Percentiles rank a stretch among this genome's conserved stretches.
These are phyloP conservation scores for Leccinellum rugosiceps DNA, from an alignment of 768 basidiomycete genomes.

Conservation along the genomic window DNA sequence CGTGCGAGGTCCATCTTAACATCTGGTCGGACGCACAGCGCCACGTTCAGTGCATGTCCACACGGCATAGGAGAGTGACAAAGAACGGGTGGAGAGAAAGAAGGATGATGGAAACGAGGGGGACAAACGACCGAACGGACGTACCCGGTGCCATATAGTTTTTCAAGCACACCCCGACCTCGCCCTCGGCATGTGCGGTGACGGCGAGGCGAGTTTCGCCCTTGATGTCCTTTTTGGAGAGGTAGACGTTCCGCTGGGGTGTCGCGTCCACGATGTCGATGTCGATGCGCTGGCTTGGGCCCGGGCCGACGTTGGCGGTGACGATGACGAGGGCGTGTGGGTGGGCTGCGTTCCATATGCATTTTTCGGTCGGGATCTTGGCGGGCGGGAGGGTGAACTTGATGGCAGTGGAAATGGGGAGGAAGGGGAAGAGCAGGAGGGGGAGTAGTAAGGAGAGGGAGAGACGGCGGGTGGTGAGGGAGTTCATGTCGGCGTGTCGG, in stretches of 20 bases:
- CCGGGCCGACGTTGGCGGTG: constrained; percentile 86
- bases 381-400: constrained; percentile 79
- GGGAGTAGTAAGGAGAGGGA: background rate
- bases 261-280: constrained; percentile 92
- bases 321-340: constrained; percentile 88
- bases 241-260: constrained; percentile 80
- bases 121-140: background rate
- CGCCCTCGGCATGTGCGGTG: constrained; percentile 89
- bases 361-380: constrained; percentile 74
- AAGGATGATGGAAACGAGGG: background rate
- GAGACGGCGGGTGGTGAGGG: background rate
- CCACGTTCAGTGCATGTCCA: background rate
- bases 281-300: constrained; percentile 78
- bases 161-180: constrained; percentile 93
- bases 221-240: constrained; percentile 83
- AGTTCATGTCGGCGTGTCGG: constrained; percentile 2
- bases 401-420: constrained; percentile 51
- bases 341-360: constrained; percentile 95
- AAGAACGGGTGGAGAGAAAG: background rate
- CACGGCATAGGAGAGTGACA: background rate
- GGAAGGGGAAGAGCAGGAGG: constrained; percentile 22
- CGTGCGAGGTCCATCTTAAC: constrained; percentile 44
- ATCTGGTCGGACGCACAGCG: constrained; percentile 32
- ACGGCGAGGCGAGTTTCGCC: constrained; percentile 92
- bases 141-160: constrained; percentile 73